These are phyloP conservation scores for Acanthochlamys bracteata DNA, from an alignment of 106 monocot genomes.

Conservation along the genomic window DNA sequence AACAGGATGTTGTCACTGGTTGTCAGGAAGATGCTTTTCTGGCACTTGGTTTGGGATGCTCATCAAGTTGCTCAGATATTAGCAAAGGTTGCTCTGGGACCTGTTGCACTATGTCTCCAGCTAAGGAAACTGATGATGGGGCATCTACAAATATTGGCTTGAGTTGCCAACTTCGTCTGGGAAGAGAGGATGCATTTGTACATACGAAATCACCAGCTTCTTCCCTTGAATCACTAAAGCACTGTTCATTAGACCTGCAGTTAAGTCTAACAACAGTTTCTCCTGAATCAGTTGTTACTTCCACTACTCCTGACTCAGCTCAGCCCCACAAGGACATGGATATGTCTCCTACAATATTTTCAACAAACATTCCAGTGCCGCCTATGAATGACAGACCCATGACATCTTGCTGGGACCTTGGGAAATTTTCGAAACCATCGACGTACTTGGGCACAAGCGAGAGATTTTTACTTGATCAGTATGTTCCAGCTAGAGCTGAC, in stretches of 20 bases:
- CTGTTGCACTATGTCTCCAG: slow-evolving; percentile 10
- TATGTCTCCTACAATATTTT: too few relatives aligned
- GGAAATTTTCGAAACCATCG: slow-evolving; percentile 11
- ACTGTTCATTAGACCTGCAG: slow-evolving; percentile 6
- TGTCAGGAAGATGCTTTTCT: slow-evolving; percentile 6
- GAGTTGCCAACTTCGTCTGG: slow-evolving; percentile 17
- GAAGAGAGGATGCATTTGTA: not conserved
- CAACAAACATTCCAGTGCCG: slow-evolving; percentile 12
- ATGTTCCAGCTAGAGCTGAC: slow-evolving; percentile 1
- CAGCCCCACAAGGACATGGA: slow-evolving; percentile 3
- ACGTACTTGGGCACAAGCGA: not conserved
- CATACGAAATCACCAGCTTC: not conserved
- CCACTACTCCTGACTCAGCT: not conserved
- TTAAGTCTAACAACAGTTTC: slow-evolving; percentile 12
- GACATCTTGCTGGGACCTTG: slow-evolving; percentile 26
- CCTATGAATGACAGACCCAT: slow-evolving; percentile 34
- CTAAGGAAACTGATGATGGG: slow-evolving; percentile 16
- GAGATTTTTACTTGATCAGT: slow-evolving; percentile 1
- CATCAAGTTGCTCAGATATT: slow-evolving; percentile 14
- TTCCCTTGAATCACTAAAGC: not conserved
- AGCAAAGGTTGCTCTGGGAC: slow-evolving; percentile 17
- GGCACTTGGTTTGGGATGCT: slow-evolving; percentile 10
- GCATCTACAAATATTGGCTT: slow-evolving; percentile 9
- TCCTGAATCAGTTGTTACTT: slow-evolving; percentile 10
- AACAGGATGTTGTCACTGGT: not conserved